Evolutionary conservation across 768 basidiomycete species (phyloP).

Genomic region (Fistulinella prunicolor): DNA sequence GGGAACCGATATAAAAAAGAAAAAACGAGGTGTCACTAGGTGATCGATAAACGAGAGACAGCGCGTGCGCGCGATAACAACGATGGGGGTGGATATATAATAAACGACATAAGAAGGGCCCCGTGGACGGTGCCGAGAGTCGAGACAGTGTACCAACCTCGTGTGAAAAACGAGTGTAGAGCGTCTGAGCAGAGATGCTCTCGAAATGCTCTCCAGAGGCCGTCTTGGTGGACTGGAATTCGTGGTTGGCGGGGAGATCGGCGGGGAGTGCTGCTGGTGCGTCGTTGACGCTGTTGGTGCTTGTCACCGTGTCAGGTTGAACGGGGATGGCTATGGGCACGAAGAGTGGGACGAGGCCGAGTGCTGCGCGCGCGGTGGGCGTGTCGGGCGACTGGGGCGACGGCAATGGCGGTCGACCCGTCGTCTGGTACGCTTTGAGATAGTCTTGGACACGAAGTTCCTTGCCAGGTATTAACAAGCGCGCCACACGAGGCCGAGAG

Average conservation of each 20-base stretch:
- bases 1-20: background rate
- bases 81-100: too few species aligned
- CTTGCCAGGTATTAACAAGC: conserved; percentile 29
- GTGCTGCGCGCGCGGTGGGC: conserved; percentile 39
- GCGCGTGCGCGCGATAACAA: background rate
- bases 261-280: conserved; percentile 8
- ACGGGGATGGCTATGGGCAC: conserved; percentile 36
- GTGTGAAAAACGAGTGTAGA: conserved; percentile 36
- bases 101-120: too few species aligned
- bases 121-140: background rate
- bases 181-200: conserved; percentile 38
- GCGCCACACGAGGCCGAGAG: background rate
- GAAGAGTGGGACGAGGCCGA: conserved; percentile 52
- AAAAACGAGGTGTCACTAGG: conserved; percentile 1
- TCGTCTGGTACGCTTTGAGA: conserved; percentile 43
- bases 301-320: background rate
- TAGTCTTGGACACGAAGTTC: conserved; percentile 58
- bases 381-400: conserved; percentile 47
- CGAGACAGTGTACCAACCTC: conserved; percentile 37
- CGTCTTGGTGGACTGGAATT: conserved; percentile 27
- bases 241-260: conserved; percentile 21
- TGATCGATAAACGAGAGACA: background rate
- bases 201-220: conserved; percentile 31
- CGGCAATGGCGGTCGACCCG: conserved; percentile 47
- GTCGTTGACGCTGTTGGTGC: background rate